Evolutionary conservation across 1,284 basidiomycete genomes (phyloP).

Genomic region (Cutaneotrichosporon sp.): DNA sequence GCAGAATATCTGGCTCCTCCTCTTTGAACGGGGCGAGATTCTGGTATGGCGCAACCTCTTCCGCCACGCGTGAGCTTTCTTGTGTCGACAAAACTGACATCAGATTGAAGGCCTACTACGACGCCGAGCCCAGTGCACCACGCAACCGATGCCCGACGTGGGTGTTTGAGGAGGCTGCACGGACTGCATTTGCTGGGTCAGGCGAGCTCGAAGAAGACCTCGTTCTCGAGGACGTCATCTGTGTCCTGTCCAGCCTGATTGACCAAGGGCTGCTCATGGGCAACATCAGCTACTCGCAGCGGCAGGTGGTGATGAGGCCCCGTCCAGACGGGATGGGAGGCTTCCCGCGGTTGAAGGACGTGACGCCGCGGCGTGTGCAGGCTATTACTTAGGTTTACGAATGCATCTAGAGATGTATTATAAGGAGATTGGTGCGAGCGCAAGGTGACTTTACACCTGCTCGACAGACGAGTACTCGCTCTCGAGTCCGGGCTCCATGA

Average conservation of each 20-base stretch:
- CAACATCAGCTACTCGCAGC: slow-evolving; percentile 44
- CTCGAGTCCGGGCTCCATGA: slow-evolving; percentile 56
- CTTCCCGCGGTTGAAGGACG: slow-evolving; percentile 35
- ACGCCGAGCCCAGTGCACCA: slow-evolving; percentile 25
- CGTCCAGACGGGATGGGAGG: slow-evolving; percentile 42
- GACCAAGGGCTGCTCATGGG: slow-evolving; percentile 51
- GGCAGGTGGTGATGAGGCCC: slow-evolving; percentile 41
- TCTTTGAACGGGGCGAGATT: slow-evolving; percentile 54
- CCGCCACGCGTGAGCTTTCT: slow-evolving; percentile 43
- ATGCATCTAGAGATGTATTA: too few species aligned
- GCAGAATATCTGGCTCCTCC: slow-evolving; percentile 50
- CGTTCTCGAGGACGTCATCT: slow-evolving; percentile 47
- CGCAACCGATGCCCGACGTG: slow-evolving; percentile 43
- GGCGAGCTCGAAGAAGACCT: slow-evolving; percentile 48
- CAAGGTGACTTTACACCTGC: not conserved
- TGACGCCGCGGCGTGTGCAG: slow-evolving; percentile 29
- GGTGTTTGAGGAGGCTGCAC: slow-evolving; percentile 38
- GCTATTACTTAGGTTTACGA: slow-evolving; percentile 13
- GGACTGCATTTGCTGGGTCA: slow-evolving; percentile 34
- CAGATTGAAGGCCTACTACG: slow-evolving; percentile 41
- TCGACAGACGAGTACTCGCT: slow-evolving; percentile 18
- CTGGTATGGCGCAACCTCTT: slow-evolving; percentile 54
- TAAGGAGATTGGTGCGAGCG: too few species aligned
- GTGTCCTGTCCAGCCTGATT: slow-evolving; percentile 45
- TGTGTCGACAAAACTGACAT: slow-evolving; percentile 2